Percentiles rank a stretch among this genome's conserved stretches.
phyloP scores from a whole-genome alignment of 768 basidiomycete genomes.

The Termitomyces bulborhizus region DNA sequence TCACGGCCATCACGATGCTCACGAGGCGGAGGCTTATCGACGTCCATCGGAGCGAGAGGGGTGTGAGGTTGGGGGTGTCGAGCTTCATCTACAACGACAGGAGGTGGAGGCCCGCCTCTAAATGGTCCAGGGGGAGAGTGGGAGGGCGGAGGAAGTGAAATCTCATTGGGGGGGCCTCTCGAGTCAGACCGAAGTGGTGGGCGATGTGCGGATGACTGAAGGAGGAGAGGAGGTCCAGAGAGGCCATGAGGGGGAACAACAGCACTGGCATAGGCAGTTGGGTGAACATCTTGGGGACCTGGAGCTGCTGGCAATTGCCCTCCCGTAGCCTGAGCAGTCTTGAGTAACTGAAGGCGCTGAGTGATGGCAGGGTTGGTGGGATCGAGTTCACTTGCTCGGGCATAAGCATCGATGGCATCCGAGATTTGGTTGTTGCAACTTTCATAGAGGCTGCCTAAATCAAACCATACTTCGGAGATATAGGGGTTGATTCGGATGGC shows the following conservation, averaged over 20 bases:
- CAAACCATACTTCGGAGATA: slow-evolving; percentile 94
- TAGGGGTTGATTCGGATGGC: slow-evolving; percentile 99
- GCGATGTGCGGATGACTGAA: slow-evolving; percentile 46
- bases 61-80: slow-evolving; percentile 65
- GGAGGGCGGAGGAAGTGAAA: slow-evolving; percentile 57
- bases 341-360: slow-evolving; percentile 70
- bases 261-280: slow-evolving; percentile 85
- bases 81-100: slow-evolving; percentile 70
- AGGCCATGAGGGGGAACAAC: slow-evolving; percentile 67
- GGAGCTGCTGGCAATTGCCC: slow-evolving; percentile 80
- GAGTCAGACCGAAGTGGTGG: slow-evolving; percentile 64
- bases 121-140: slow-evolving; percentile 70
- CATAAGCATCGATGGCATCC: slow-evolving; percentile 98
- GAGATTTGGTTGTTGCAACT: slow-evolving; percentile 98
- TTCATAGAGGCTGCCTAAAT: slow-evolving; percentile 94
- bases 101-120: slow-evolving; percentile 78
- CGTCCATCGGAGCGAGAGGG: slow-evolving; percentile 75
- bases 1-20: slow-evolving; percentile 33
- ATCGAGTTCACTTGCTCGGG: slow-evolving; percentile 90
- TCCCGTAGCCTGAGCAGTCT: slow-evolving; percentile 73
- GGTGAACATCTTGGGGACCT: slow-evolving; percentile 92
- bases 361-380: slow-evolving; percentile 79
- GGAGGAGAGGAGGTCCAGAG: slow-evolving; percentile 58
- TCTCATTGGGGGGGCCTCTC: slow-evolving; percentile 51
- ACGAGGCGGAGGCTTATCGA: slow-evolving; percentile 47